Percentiles rank a stretch among this genome's conserved stretches.
Conservation (phyloP, 2,329 filamentous ascomycete genomes). For the Cytospora mali region DNA sequence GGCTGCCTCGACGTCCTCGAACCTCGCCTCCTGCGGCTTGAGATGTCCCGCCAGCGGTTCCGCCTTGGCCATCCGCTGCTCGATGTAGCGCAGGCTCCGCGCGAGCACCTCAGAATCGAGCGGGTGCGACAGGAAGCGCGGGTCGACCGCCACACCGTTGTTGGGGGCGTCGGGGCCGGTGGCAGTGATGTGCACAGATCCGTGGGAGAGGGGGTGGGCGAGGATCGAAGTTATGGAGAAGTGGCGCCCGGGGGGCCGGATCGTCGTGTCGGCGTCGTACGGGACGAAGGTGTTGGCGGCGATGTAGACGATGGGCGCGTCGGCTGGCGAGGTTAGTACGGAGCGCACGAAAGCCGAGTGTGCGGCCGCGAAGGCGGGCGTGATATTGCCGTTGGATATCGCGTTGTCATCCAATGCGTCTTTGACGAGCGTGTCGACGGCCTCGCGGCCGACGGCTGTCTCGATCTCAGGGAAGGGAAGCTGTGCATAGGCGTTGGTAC, state of each 20-base stretch:
- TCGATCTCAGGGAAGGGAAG: not conserved
- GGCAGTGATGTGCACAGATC: constrained; percentile 3
- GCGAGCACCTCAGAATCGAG: constrained; percentile 7
- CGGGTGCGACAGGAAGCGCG: constrained; percentile 2
- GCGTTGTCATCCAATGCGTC: not conserved
- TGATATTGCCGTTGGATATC: not conserved
- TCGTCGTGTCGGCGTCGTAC: not conserved
- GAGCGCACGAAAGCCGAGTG: constrained; percentile 1
- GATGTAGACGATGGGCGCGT: not conserved
- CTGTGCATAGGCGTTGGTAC: not conserved
- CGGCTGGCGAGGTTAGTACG: not conserved
- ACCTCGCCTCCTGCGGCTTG: not conserved
- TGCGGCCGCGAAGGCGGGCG: not conserved
- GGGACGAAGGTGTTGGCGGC: not conserved
- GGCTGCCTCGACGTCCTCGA: not conserved
- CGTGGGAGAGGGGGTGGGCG: not conserved
- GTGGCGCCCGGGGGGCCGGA: not conserved
- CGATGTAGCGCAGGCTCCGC: constrained; percentile 2
- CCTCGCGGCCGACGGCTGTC: not conserved
- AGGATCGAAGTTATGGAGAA: not conserved
- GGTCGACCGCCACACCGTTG: not conserved
- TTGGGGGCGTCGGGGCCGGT: not conserved
- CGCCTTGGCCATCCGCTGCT: not conserved
- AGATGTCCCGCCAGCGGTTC: constrained; percentile 3
- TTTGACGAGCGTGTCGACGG: not conserved